Evolutionary conservation across 345 rosid species (phyloP).

Genomic region (Erucastrum elatum): DNA sequence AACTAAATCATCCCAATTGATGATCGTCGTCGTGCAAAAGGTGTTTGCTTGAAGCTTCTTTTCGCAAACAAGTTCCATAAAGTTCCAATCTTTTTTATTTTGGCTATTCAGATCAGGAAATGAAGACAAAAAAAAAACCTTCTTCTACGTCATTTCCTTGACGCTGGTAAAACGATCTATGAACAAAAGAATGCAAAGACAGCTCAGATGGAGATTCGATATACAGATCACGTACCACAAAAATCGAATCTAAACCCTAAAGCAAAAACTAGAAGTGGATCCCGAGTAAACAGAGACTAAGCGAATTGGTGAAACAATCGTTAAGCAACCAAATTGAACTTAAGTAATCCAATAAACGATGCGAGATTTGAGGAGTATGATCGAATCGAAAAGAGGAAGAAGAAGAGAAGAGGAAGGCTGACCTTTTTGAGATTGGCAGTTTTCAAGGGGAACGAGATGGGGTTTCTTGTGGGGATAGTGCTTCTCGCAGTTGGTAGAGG

Average conservation of each 20-base stretch:
- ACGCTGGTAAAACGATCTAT: neutral
- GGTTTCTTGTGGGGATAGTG: constrained; percentile 33
- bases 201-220: too few species aligned
- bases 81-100: neutral
- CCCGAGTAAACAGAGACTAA: constrained; percentile 6
- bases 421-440: constrained; percentile 27
- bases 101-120: constrained; percentile 15
- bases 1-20: constrained; percentile 70
- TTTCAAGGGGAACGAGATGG: neutral
- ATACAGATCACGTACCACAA: constrained; percentile 4
- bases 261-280: constrained; percentile 16
- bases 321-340: neutral
- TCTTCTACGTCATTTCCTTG: constrained; percentile 9
- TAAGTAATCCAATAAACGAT: neutral
- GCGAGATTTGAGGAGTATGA: neutral
- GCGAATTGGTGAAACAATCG: neutral
- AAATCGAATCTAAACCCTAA: constrained; percentile 14
- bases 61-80: constrained; percentile 50
- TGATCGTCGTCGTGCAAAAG: constrained; percentile 17
- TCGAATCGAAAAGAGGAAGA: neutral
- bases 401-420: constrained; percentile 12
- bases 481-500: constrained; percentile 33
- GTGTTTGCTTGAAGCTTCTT: constrained; percentile 40
- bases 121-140: too few species aligned
- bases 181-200: neutral